Percentiles rank a stretch among this genome's conserved stretches.
Evolutionary conservation across 1,284 basidiomycete species (phyloP).

Genomic region (Ustilago vetiveriae): DNA sequence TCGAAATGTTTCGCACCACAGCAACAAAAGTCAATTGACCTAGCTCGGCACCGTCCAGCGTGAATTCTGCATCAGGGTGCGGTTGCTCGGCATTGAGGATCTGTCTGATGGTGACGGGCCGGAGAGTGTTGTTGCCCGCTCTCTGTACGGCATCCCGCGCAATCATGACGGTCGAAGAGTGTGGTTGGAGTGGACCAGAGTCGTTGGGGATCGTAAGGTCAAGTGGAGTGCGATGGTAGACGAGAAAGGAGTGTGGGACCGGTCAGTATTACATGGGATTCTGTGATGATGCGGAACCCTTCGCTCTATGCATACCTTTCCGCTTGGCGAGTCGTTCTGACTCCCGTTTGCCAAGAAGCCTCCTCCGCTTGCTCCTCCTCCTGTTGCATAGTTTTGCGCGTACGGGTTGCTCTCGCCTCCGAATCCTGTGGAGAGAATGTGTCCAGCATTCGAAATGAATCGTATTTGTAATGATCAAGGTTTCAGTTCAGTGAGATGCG

Average conservation of each 20-base stretch:
- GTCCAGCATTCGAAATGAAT: too few relatives aligned
- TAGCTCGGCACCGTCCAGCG: constrained; percentile 81
- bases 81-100: constrained; percentile 80
- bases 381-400: constrained; percentile 54
- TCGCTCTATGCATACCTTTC: constrained; percentile 27
- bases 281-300: constrained; percentile 1
- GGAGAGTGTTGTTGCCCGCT: constrained; percentile 69
- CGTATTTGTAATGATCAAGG: too few relatives aligned
- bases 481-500: not conserved
- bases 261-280: too few relatives aligned
- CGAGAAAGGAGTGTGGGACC: too few relatives aligned
- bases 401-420: constrained; percentile 50
- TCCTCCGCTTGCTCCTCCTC: constrained; percentile 51
- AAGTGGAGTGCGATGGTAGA: not conserved
- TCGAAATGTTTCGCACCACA: constrained; percentile 76
- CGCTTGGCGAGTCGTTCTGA: constrained; percentile 46
- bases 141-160: constrained; percentile 24
- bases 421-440: constrained; percentile 7
- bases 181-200: not conserved
- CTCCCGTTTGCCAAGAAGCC: constrained; percentile 50
- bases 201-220: not conserved
- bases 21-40: constrained; percentile 85
- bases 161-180: constrained; percentile 1
- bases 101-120: constrained; percentile 87
- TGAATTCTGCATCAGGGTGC: constrained; percentile 88